Evolutionary conservation across 2,329 filamentous ascomycete species (phyloP).

Genomic region (Macroventuria anomochaeta): DNA sequence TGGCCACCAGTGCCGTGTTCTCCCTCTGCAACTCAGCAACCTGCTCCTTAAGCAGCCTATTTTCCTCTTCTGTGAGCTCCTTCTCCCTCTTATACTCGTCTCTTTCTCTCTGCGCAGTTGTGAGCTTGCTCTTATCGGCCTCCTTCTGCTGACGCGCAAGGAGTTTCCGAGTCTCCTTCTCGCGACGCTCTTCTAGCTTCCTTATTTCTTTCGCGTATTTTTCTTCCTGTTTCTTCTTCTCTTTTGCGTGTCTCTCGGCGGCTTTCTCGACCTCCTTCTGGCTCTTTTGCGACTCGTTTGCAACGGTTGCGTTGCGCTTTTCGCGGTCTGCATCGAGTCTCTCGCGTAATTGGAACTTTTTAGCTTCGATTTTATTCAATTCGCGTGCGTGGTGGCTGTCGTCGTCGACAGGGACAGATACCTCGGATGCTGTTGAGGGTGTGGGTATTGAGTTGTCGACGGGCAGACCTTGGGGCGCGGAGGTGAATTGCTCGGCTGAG

Average conservation of each 20-base stretch:
- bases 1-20: slow-evolving; percentile 60
- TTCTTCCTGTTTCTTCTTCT: slow-evolving; percentile 54
- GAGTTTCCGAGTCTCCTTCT: slow-evolving; percentile 68
- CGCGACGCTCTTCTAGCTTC: slow-evolving; percentile 71
- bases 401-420: slow-evolving; percentile 27
- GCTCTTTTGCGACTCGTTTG: slow-evolving; percentile 46
- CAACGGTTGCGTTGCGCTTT: slow-evolving; percentile 52
- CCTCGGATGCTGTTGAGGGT: slow-evolving; percentile 35
- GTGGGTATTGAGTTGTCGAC: slow-evolving; percentile 34
- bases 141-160: slow-evolving; percentile 70
- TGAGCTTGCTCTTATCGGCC: slow-evolving; percentile 59
- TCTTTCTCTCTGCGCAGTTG: slow-evolving; percentile 55
- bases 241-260: slow-evolving; percentile 67
- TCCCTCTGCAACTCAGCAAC: slow-evolving; percentile 64
- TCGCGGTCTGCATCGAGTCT: slow-evolving; percentile 65
- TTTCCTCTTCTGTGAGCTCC: slow-evolving; percentile 57
- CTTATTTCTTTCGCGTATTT: slow-evolving; percentile 56
- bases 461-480: slow-evolving; percentile 40
- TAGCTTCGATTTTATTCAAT: slow-evolving; percentile 67
- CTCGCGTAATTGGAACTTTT: slow-evolving; percentile 64
- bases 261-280: slow-evolving; percentile 64
- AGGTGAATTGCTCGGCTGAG: slow-evolving; percentile 52
- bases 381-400: slow-evolving; percentile 54
- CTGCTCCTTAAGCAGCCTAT: slow-evolving; percentile 58
- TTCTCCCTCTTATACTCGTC: slow-evolving; percentile 56